These are phyloP conservation scores for Termitomyces titanicus DNA, from an alignment of 768 basidiomycete species.

Conservation along the genomic window DNA sequence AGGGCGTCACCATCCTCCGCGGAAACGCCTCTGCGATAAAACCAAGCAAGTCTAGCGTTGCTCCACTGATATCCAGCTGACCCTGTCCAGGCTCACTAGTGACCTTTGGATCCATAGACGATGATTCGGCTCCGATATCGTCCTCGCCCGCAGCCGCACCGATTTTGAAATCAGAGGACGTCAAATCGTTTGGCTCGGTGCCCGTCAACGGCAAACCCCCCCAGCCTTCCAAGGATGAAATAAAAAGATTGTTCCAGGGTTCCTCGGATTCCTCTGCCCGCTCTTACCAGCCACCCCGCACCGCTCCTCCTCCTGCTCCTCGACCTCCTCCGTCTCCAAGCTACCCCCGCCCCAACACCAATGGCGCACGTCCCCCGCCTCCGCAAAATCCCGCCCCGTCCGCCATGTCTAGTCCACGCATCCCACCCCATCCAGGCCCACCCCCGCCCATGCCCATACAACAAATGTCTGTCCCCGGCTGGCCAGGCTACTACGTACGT, in stretches of 20 bases:
- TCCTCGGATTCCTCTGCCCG: slow-evolving; percentile 39
- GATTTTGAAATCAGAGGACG: slow-evolving; percentile 62
- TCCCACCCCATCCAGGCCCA: slow-evolving; percentile 55
- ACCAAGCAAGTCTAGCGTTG: slow-evolving; percentile 60
- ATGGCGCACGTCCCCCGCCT: slow-evolving; percentile 49
- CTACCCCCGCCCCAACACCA: slow-evolving; percentile 62
- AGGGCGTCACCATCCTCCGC: slow-evolving; percentile 67
- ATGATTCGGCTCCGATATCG: slow-evolving; percentile 71
- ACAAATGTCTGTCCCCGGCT: slow-evolving; percentile 37
- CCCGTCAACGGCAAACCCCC: slow-evolving; percentile 62
- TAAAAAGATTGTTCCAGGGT: slow-evolving; percentile 61
- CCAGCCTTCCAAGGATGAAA: slow-evolving; percentile 46
- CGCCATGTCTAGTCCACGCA: slow-evolving; percentile 64
- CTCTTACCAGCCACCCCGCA: slow-evolving; percentile 35
- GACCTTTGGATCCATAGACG: slow-evolving; percentile 90
- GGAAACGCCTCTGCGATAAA: slow-evolving; percentile 63
- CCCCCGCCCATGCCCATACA: slow-evolving; percentile 34
- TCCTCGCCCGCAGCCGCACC: slow-evolving; percentile 75
- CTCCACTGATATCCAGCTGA: no score
- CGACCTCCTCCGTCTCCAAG: slow-evolving; percentile 64
- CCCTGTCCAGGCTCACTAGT: slow-evolving; percentile 64
- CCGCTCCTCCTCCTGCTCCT: slow-evolving; percentile 41
- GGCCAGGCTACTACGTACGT: slow-evolving; percentile 60
- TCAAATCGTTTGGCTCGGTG: slow-evolving; percentile 82
- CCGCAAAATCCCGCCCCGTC: slow-evolving; percentile 54